Evolutionary conservation across 2,329 filamentous ascomycete genomes (phyloP), one percentile per base, ranked within the genome.

Genomic region (Cordyceps cateniannulata): DNA sequence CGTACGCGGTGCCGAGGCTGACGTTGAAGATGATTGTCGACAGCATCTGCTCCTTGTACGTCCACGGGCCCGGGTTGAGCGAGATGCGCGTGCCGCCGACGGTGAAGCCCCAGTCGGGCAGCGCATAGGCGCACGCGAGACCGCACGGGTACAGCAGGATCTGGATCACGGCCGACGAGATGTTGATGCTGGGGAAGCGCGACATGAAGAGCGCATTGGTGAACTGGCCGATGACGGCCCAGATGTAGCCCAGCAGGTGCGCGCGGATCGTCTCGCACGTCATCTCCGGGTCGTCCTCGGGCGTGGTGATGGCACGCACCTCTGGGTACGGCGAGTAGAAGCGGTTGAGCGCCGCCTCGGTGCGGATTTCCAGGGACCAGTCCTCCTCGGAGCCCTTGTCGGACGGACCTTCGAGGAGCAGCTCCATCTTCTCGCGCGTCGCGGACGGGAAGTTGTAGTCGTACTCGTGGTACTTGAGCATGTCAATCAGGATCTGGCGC

Each of bases 41-140:
- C 52, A 76, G 73, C 67, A 76, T 72, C 56, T 76, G 74, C 66
- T 76, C 74, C 60, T 75, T 75, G 63, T 72, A 73, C 0, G 68
- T 72, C 73, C 73, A 76, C 0, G 72, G 73, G 0, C 74, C 74
- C 0, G 74, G 74, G 48, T 76, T 76, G 47, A 75, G 69, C 1
- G 72, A 72, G 64, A 64, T 60, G 4, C 65, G 62, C 7, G 48
- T 47, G 12, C 65, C 64, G 3, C 59, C 29, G 24, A 61, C 2
- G 3, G 42, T 61, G 32, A 61, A 56, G 18, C 59, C 59, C 59
- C 59, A 61, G 25, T 61, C 59, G 3, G 59, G 59, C 6, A 61
- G 51, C 10, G 48, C 16, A 14, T 35, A 29, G 3, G 59, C 59
- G 0, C 47, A 45, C 9, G 44, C 44, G 6, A 61, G 42, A 7